Conservation (phyloP, 805 yeast genomes). For the Wickerhamiella siamensis region DNA sequence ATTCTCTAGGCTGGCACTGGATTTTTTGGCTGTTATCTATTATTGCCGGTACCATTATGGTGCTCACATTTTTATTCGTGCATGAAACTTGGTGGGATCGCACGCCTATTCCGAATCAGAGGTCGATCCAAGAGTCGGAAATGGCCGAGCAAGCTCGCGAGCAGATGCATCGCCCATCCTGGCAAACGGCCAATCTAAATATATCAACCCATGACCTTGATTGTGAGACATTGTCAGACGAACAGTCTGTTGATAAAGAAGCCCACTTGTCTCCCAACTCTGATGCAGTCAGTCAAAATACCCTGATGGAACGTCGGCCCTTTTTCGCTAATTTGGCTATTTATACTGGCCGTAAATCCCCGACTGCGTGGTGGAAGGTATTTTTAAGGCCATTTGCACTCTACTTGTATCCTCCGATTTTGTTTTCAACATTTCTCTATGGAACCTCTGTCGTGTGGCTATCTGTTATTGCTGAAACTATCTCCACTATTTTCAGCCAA, state of each 20-base stretch:
- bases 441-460: slow-evolving; percentile 50
- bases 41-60: slow-evolving; percentile 33
- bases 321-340: slow-evolving; percentile 28
- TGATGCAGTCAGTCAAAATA: neutral
- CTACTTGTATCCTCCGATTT: slow-evolving; percentile 34
- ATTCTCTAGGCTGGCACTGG: slow-evolving; percentile 41
- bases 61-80: slow-evolving; percentile 37
- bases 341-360: slow-evolving; percentile 36
- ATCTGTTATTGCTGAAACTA: slow-evolving; percentile 43
- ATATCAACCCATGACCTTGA: neutral
- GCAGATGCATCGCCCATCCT: slow-evolving; percentile 10
- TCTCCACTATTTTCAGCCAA: slow-evolving; percentile 34
- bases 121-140: slow-evolving; percentile 34
- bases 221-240: neutral
- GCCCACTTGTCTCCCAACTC: neutral
- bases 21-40: slow-evolving; percentile 45
- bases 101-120: slow-evolving; percentile 35
- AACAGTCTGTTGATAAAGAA: neutral
- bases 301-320: slow-evolving; percentile 11
- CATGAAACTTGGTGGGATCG: slow-evolving; percentile 57
- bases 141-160: slow-evolving; percentile 30
- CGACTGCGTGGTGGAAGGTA: slow-evolving; percentile 41
- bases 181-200: slow-evolving; percentile 1
- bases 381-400: slow-evolving; percentile 41
- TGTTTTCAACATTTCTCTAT: slow-evolving; percentile 39